These are phyloP conservation scores for Lentinula raphanica DNA, from an alignment of 768 basidiomycete species.

Conservation along the genomic window DNA sequence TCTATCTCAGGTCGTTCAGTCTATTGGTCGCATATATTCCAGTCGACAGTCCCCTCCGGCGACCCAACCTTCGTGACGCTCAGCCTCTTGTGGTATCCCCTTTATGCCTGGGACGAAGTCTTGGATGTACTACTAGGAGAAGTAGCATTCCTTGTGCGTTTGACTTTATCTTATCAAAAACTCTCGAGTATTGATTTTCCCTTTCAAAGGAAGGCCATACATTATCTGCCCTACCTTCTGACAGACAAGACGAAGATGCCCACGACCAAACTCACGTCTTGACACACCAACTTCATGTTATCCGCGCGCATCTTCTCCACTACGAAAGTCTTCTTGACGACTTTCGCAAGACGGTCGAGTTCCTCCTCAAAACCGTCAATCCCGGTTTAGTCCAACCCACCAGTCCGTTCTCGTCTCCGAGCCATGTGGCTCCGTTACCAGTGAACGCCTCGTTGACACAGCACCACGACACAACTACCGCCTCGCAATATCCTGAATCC, in stretches of 20 bases:
- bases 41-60: slow-evolving; percentile 12
- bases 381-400: slow-evolving; percentile 31
- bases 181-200: neutral
- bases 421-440: neutral
- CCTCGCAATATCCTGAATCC: neutral
- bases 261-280: slow-evolving; percentile 33
- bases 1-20: slow-evolving; percentile 21
- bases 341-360: slow-evolving; percentile 46
- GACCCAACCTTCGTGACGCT: slow-evolving; percentile 30
- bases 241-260: neutral
- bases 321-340: slow-evolving; percentile 49
- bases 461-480: neutral
- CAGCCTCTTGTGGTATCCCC: slow-evolving; percentile 44
- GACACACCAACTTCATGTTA: slow-evolving; percentile 49
- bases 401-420: neutral
- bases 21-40: slow-evolving; percentile 30
- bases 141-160: slow-evolving; percentile 40
- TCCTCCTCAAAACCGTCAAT: slow-evolving; percentile 43
- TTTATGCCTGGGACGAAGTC: slow-evolving; percentile 59
- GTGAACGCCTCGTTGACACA: too few species aligned
- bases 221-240: neutral
- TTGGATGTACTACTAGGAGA: slow-evolving; percentile 48
- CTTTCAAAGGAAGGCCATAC: slow-evolving; percentile 38
- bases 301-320: slow-evolving; percentile 55
- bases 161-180: neutral